Base-by-base conservation (phyloP, 352 stramenopile species). In the Pythium periplocum region DNA sequence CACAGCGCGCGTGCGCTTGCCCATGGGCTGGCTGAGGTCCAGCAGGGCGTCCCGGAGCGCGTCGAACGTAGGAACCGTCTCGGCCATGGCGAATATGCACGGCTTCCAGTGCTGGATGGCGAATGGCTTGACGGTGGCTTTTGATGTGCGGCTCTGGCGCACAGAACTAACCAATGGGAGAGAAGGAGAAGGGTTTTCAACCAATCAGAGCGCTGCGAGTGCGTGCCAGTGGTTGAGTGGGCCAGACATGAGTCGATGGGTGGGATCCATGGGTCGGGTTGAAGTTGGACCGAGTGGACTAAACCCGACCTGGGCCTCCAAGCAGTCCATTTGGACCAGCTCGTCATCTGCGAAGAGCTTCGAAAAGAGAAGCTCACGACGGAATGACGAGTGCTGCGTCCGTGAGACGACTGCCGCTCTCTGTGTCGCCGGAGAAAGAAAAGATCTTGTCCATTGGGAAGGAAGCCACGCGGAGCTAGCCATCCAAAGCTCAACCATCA, bases 1-100 rank as follows among this genome's bases (percentile, higher is more conserved):
- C 35, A 96, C 88, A 12, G 89, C 86, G 56, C 92, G 89, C 47
- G 91, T 98, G 62, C 91, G 87, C 71, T 96, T 95, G 47, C 80
- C 77, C 48, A 94, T 76, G 38, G 87, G 85, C 65, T 96, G 66
- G n/a, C 52, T 73, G 12, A 90, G 56, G 62, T 97, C 83, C 32
- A 96, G 66, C 36, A 97, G 51, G 36, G 75, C 70, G 35, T 72
- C 62, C 35, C 64, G 61, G 8, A 93, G 73, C 35, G 67, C 62
- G 33, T 91, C 78, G 37, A 86, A 90, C 48, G 63, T 71, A 10
- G 82, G 82, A n/a, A 64, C 66, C 36, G 40, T 61, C 41, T 72
- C 61, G 35, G 62, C 64, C 45, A 64, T 64, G 12, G 44, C 49
- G 41, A 53, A 54, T 53, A 66, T 71, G 32, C 32, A 40, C 32